Percentiles rank a stretch among this genome's conserved stretches.
These are phyloP conservation scores for Stromatinia cepivora DNA, from an alignment of 2,329 filamentous ascomycete genomes.

Conservation along the genomic window DNA sequence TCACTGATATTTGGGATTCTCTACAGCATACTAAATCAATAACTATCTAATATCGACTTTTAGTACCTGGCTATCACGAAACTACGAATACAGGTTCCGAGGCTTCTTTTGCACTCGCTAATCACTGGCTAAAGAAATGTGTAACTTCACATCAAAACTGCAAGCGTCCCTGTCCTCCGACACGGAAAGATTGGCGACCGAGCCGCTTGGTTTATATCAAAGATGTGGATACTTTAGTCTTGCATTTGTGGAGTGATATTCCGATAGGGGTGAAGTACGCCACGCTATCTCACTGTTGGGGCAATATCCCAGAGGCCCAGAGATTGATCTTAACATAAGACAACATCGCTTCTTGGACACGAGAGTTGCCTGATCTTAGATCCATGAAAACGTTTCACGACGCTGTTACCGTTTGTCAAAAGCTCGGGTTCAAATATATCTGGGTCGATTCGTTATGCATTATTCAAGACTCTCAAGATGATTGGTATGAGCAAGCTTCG, in stretches of 20 bases:
- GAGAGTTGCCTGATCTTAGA: background rate
- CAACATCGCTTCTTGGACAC: background rate
- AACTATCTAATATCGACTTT: background rate
- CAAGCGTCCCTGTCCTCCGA: accelerated
- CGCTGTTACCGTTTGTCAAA: background rate
- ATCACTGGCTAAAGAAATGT: background rate
- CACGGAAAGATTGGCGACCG: background rate
- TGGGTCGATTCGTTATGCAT: background rate
- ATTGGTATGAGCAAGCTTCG: background rate
- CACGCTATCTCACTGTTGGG: background rate
- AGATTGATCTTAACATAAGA: background rate
- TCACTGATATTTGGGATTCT: too few species aligned
- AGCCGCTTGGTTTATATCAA: background rate
- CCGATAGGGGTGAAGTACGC: background rate
- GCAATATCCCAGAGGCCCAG: background rate
- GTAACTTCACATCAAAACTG: background rate
- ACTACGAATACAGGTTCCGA: background rate
- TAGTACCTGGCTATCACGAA: background rate
- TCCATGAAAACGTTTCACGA: background rate
- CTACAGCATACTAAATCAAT: background rate
- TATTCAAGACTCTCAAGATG: background rate
- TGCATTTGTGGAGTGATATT: background rate
- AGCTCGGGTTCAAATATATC: background rate
- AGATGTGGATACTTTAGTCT: background rate
- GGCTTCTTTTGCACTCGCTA: background rate